Evolutionary conservation across 2,329 filamentous ascomycete genomes (phyloP).

Genomic region (Arthrobotrys entomopaga): DNA sequence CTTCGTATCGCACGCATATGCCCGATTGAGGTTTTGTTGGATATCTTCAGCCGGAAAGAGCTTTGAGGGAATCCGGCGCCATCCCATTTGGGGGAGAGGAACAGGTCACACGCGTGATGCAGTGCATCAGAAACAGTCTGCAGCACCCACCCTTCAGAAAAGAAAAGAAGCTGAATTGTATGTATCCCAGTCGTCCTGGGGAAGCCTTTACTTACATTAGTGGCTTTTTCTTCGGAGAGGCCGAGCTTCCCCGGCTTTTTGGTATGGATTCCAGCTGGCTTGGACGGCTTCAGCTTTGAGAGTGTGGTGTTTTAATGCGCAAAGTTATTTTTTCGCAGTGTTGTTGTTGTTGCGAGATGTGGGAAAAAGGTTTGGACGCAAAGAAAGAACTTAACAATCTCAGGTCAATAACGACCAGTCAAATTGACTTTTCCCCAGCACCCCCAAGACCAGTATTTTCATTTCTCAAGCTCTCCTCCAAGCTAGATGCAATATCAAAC

Average conservation of each 20-base stretch:
- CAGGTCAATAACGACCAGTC: background rate
- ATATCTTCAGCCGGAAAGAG: background rate
- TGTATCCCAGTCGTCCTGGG: background rate
- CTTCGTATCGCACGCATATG: too few species aligned
- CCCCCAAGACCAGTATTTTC: too few species aligned
- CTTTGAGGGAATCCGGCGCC: background rate
- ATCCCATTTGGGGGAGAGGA: background rate
- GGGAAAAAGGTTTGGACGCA: background rate
- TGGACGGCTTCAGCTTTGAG: background rate
- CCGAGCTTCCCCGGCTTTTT: conserved; percentile 4
- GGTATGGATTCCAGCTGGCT: background rate
- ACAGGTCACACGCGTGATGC: background rate
- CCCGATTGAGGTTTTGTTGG: background rate
- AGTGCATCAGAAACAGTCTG: background rate
- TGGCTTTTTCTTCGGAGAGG: background rate
- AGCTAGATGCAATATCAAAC: too few species aligned
- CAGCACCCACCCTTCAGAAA: background rate
- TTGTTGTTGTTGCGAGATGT: conserved; percentile 2
- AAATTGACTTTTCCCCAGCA: too few species aligned
- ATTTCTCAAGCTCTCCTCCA: too few species aligned
- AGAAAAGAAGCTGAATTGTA: background rate
- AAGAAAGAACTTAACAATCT: background rate
- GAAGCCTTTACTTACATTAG: conserved; percentile 10
- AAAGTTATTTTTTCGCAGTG: background rate
- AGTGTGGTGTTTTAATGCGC: background rate